These are phyloP conservation scores for Candida multigemmis DNA, from an alignment of 805 yeast species.

Conservation along the genomic window DNA sequence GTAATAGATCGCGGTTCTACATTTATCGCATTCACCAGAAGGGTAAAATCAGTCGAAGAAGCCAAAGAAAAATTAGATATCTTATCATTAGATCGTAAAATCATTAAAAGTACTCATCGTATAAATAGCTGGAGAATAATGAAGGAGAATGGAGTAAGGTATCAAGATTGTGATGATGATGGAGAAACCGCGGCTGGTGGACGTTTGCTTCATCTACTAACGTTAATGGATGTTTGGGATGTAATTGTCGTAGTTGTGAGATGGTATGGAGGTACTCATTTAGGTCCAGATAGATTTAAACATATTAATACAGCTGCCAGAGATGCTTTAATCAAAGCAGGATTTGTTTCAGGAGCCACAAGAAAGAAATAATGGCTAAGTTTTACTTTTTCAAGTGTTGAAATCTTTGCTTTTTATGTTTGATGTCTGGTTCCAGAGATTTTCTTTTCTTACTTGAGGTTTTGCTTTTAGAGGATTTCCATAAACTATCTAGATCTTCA, in stretches of 20 bases:
- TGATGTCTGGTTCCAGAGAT: slow-evolving; percentile 1
- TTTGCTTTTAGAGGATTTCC: slow-evolving; percentile 1
- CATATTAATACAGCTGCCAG: slow-evolving; percentile 87
- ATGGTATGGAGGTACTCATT: slow-evolving; percentile 88
- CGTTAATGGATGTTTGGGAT: slow-evolving; percentile 75
- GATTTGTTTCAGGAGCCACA: slow-evolving; percentile 25
- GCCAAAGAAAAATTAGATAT: slow-evolving; percentile 44
- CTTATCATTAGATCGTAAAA: slow-evolving; percentile 55
- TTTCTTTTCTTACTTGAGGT: background rate
- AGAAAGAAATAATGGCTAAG: slow-evolving; percentile 2
- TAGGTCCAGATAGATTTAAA: slow-evolving; percentile 91
- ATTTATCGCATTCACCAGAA: slow-evolving; percentile 68
- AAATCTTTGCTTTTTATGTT: slow-evolving; percentile 4
- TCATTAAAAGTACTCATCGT: slow-evolving; percentile 64
- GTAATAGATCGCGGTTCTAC: slow-evolving; percentile 78
- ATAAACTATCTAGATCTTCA: background rate
- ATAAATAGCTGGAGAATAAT: slow-evolving; percentile 84
- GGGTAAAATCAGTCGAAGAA: slow-evolving; percentile 57
- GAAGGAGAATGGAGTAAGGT: slow-evolving; percentile 42
- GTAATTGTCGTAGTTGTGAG: slow-evolving; percentile 80
- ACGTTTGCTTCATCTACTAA: slow-evolving; percentile 67
- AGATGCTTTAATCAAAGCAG: slow-evolving; percentile 68
- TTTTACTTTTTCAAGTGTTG: no score
- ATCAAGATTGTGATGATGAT: slow-evolving; percentile 91
- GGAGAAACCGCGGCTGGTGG: slow-evolving; percentile 97